Conservation (phyloP, 768 basidiomycete genomes). For the Pisolithus marmoratus region DNA sequence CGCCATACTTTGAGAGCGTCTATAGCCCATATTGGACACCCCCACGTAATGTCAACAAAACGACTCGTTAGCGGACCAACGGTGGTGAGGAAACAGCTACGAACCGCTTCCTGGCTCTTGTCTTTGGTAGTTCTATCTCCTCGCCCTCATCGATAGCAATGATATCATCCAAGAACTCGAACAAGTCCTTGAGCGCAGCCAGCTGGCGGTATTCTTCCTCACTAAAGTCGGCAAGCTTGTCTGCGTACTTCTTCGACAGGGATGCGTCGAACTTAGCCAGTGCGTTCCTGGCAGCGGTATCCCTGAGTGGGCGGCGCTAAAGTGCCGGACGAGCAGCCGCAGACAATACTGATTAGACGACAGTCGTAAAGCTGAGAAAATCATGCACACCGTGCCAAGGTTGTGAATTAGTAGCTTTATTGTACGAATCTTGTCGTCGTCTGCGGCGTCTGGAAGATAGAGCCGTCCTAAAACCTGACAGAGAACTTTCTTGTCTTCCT, state of each 20-base stretch:
- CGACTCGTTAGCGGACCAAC: too few species aligned
- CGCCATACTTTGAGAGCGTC: conserved; percentile 54
- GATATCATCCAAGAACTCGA: conserved; percentile 68
- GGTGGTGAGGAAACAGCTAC: conserved; percentile 17
- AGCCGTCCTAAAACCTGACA: conserved; percentile 55
- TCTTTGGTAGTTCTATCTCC: conserved; percentile 34
- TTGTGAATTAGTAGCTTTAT: conserved; percentile 55
- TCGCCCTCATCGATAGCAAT: conserved; percentile 64
- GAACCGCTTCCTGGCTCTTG: conserved; percentile 45
- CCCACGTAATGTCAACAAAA: too few species aligned
- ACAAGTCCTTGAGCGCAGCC: conserved; percentile 55
- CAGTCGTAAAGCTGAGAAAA: not conserved
- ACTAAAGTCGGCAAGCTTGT: conserved; percentile 63
- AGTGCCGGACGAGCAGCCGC: not conserved
- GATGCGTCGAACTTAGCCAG: conserved; percentile 62
- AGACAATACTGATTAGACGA: too few species aligned
- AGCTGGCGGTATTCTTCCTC: conserved; percentile 68
- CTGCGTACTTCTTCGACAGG: conserved; percentile 66
- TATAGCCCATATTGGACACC: too few species aligned
- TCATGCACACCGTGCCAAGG: conserved; percentile 26
- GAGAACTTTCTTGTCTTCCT: conserved; percentile 52
- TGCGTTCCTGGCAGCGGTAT: conserved; percentile 62
- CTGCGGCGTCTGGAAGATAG: conserved; percentile 59
- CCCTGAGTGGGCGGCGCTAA: conserved; percentile 53
- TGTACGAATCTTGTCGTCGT: conserved; percentile 56